Conservation (phyloP, 2,329 filamentous ascomycete genomes). For the Penicillium sp. region DNA sequence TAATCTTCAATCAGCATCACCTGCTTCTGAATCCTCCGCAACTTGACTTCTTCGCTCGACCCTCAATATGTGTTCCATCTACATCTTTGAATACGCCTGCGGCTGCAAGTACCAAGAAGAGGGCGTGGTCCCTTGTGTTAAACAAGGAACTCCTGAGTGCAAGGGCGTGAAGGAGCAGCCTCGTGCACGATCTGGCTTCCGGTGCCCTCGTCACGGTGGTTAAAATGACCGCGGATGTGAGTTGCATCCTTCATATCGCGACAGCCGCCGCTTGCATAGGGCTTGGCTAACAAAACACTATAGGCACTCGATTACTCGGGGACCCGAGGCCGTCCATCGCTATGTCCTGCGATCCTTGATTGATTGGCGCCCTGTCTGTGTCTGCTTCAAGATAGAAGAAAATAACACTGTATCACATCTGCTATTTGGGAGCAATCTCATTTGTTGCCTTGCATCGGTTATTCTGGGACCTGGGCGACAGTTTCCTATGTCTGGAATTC, state of each 20-base stretch:
- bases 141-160: slow-evolving; percentile 25
- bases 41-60: not conserved
- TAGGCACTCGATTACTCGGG: not conserved
- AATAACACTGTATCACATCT: not conserved
- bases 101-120: slow-evolving; percentile 29
- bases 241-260: not conserved
- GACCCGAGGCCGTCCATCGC: not conserved
- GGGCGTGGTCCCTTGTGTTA: slow-evolving; percentile 30
- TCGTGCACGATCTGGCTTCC: slow-evolving; percentile 27
- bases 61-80: slow-evolving; percentile 31
- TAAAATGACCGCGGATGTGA: not conserved
- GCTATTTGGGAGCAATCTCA: not conserved
- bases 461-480: not conserved
- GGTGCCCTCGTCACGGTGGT: slow-evolving; percentile 25
- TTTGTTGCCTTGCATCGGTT: not conserved
- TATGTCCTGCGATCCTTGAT: not conserved
- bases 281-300: slow-evolving; percentile 6
- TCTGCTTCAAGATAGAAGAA: not conserved
- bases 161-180: slow-evolving; percentile 27
- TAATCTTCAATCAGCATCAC: not conserved
- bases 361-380: not conserved
- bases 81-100: slow-evolving; percentile 33
- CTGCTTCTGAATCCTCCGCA: not conserved
- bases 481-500: not conserved
- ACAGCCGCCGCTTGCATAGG: slow-evolving; percentile 2